phyloP scores from a whole-genome alignment of 2,329 filamentous ascomycete genomes.

The Fusarium denticulatum region DNA sequence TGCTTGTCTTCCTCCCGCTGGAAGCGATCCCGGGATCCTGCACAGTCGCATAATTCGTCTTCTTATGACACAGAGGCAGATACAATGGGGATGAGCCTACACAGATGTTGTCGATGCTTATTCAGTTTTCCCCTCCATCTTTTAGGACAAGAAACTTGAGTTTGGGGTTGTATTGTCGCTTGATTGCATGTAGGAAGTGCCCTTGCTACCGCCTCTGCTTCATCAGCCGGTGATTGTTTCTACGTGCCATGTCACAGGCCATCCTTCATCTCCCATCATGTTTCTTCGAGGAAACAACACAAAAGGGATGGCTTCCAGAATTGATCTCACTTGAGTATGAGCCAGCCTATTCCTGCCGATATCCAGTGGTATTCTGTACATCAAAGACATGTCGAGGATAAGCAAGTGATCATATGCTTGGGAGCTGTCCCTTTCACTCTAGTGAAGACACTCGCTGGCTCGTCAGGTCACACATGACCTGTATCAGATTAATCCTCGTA shows the following conservation, averaged over 20 bases:
- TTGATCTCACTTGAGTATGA: constrained; percentile 7
- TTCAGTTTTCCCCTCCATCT: not conserved
- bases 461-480: not conserved
- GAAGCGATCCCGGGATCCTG: not conserved
- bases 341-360: constrained; percentile 15
- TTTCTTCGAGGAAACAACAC: constrained; percentile 1
- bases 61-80: not conserved
- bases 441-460: not conserved
- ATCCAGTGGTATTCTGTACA: not conserved
- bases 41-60: not conserved
- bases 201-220: constrained; percentile 8
- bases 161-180: constrained; percentile 14
- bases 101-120: not conserved
- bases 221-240: constrained; percentile 20
- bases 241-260: constrained; percentile 15
- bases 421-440: not conserved
- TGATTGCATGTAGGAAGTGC: constrained; percentile 9
- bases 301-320: constrained; percentile 11
- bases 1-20: constrained; percentile 4
- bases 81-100: not conserved
- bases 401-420: not conserved
- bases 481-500: not conserved
- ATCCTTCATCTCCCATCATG: constrained; percentile 23
- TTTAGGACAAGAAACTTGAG: not conserved
- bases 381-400: not conserved